These are phyloP conservation scores for Lactuca sativa DNA, from an alignment of 129 eudicot species.

Conservation along the genomic window DNA sequence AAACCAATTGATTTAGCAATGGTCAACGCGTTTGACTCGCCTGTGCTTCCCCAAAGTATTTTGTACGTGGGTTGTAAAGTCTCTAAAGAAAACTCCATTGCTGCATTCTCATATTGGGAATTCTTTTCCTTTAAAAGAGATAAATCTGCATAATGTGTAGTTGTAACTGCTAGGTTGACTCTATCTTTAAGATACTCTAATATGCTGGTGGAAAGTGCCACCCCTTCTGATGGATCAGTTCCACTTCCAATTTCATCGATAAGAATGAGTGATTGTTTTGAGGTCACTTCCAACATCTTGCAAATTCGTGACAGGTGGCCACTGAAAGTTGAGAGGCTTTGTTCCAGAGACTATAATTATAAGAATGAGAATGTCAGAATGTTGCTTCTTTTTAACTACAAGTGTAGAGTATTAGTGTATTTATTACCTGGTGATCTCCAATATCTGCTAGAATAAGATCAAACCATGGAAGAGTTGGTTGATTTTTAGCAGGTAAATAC, in stretches of 20 bases:
- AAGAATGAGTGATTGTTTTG: conserved; percentile 79
- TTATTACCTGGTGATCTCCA: conserved; percentile 84
- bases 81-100: conserved; percentile 87
- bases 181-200: conserved; percentile 71
- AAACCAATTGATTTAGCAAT: conserved; percentile 84
- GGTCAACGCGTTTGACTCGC: conserved; percentile 87
- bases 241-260: conserved; percentile 98
- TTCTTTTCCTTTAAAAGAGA: conserved; percentile 67
- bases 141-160: conserved; percentile 95
- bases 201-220: conserved; percentile 92
- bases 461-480: conserved; percentile 88
- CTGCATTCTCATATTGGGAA: conserved; percentile 84
- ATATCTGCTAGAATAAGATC: conserved; percentile 89
- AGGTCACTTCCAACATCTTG: conserved; percentile 76
- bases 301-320: conserved; percentile 85
- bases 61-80: conserved; percentile 84
- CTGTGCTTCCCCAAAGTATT: conserved; percentile 92
- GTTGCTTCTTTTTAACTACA: neutral
- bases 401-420: conserved; percentile 7
- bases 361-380: conserved; percentile 17
- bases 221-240: conserved; percentile 98
- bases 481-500: conserved; percentile 72
- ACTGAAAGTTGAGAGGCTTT: conserved; percentile 92
- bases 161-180: conserved; percentile 79
- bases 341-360: conserved; percentile 72